Base-by-base conservation (phyloP, 129 eudicot genomes). In the Centrapalus pauciflorus region DNA sequence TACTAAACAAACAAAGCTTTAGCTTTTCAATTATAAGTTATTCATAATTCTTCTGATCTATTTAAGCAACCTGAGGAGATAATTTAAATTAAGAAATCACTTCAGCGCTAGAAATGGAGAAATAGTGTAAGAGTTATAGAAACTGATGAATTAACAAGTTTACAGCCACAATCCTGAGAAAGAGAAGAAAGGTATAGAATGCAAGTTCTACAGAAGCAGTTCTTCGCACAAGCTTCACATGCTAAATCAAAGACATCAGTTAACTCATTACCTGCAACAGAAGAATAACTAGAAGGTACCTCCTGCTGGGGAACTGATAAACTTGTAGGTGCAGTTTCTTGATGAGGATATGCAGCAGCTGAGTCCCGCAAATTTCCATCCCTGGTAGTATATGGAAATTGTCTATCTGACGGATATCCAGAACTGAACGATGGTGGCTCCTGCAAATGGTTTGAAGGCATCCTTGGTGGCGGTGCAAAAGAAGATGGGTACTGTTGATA, bases 261-360 rank as follows among this genome's bases (percentile, higher is more conserved):
- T 64, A 80, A 78, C 74, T 76, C 72, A 73, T 94, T 94, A 94
- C 99, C 99, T 94, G 97, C 76, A 82, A 84, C 76, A 89, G 99
- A 94, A 94, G 96, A 89, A 94, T 89, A 94, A 94, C 97, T 94
- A 94, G 95, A 94, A 94, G 99, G 97, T 94, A 94, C 96, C 99
- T 94, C 99, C 99, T 82, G 99, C 99, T 74, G 95, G 80, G 82
- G 88, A 84, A 70, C 89, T 21, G 83, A 79, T 81, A 83, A 55
- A 54, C 70, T 83, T 37, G 84, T 73, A 13, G 96, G 74, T 63
- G 82, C 69, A 46, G 66, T 69, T 61, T 83, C 84, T 66, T 78
- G 83, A 64, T 70, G 85, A 69, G 77, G 81, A 62, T 79, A 88
- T 43, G 74, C 77, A 77, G 81, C 54, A 74, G 79, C 54, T 65